Evolutionary conservation across 2,329 filamentous ascomycete genomes (phyloP), one percentile per base, ranked within the genome.

Genomic region (Colletotrichum kahawae): DNA sequence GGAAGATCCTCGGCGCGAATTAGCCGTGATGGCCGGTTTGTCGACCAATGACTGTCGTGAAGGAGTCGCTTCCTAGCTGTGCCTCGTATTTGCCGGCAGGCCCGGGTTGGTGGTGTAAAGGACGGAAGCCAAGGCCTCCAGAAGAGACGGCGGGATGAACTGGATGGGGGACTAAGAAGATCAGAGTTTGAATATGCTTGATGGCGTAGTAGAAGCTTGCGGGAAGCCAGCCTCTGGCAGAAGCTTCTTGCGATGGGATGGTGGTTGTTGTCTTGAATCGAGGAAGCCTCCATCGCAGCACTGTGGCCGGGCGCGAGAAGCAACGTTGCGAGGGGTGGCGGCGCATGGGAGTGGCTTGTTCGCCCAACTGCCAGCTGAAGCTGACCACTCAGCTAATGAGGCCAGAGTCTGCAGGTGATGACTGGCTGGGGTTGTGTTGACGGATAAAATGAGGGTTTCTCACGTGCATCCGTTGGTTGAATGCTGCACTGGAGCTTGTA

Each of bases 361-460:
- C 10, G 56, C 56, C n/a, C 27, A 73, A 57, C 56, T 73, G 65
- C 70, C 65, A 73, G 63, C 59, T 48, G 48, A 70, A 69, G 14
- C 24, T 21, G 36, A 38, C 13, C 29, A 59, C 18, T 56, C 29
- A 24, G 29, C 24, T 57, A 8, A n/a, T n/a, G 21, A 21, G 31
- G 36, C 59, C 24, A 56, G 10, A 33, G 18, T 14, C 14, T 27
- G n/a, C 21, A 16, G 31, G 29, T 8, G 27, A 43, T 36, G 18
- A 4, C 5, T 8, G 12, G 12, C 29, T 16, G 14, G 24, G 65
- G 29, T 57, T 16, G 54, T 24, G 18, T 70, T 16, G 60, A 38
- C 36, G 51, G 59, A 60, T 60, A 21, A 60, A 34, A 7, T 14
- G 27, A 21, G 27, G 51, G 18, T 18, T 24, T 38, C 54, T 12